Evolutionary conservation across 2,329 filamentous ascomycete genomes (phyloP), one percentile per base, ranked within the genome.

Genomic region (Plectosphaerella sp.): DNA sequence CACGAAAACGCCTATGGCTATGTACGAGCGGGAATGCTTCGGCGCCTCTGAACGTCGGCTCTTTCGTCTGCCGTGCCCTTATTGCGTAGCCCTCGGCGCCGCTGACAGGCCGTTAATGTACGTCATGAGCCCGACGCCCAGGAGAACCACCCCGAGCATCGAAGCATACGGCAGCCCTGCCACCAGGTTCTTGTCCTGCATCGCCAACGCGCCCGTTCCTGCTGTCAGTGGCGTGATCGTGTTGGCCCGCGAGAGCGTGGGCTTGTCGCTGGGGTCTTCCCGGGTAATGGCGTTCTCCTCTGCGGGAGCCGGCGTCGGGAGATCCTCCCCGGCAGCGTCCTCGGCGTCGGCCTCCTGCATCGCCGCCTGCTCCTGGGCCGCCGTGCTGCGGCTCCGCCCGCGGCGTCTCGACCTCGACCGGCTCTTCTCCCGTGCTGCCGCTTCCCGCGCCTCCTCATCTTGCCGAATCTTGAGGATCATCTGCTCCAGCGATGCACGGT

Each of bases 41-140:
- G 41, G 41, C 18, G 18, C 41, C 18, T n/a, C 15, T n/a, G 37
- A 41, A 20, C 37, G 37, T 16, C 15, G 37, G 25, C 15, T 16
- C 18, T 45, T 45, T 37, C 14, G 45, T 20, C 20, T 15, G 16
- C 16, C 18, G n/a, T 22, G 22, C 22, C 22, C 22, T 62, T 53
- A 72, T 50, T 62, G 65, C 37, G 70, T 66, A 45, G 70, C 55
- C 48, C 65, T 69, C 22, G 67, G 66, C 52, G 74, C 70, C 25
- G 72, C 64, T 61, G 91, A 87, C 88, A 88, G 93, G 49, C 87
- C 87, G 63, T 94, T 94, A 60, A 94, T 78, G 69, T 91, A 92
- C 42, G 88, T 88, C 89, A 94, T 94, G 58, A 94, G 68, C 14
- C 89, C 88, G 73, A 94, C 87, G 33, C 89, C 89, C 55, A 94